These are phyloP conservation scores for Plasmodium cynomolgi DNA, from an alignment of 169 alveolate species.

Conservation along the genomic window DNA sequence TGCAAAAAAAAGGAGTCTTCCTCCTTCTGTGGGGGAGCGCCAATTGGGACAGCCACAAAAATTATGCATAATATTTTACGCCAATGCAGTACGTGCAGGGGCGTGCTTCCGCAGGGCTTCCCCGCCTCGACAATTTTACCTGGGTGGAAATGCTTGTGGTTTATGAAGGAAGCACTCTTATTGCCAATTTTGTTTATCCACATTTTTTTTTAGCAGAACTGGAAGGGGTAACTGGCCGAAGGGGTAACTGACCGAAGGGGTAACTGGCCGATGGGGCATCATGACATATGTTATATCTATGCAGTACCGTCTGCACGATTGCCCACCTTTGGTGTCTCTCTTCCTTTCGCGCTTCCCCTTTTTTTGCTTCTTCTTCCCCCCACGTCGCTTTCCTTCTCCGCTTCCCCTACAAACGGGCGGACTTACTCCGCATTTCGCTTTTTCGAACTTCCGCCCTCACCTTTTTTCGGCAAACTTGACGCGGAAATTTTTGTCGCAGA, in stretches of 20 bases:
- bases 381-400: too few relatives aligned
- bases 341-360: neutral
- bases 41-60: neutral
- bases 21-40: neutral
- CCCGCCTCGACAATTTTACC: conserved; percentile 76
- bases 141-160: conserved; percentile 96
- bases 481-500: neutral
- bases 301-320: neutral
- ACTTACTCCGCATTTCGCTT: neutral
- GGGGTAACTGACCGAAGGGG: neutral
- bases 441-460: neutral
- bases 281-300: neutral
- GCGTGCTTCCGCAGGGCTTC: neutral
- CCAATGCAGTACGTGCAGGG: neutral
- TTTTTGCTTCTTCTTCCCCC: neutral
- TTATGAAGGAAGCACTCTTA: conserved; percentile 92
- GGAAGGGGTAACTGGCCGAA: neutral
- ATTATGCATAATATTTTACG: neutral
- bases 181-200: conserved; percentile 93
- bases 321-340: neutral
- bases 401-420: neutral
- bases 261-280: neutral
- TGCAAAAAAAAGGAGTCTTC: neutral
- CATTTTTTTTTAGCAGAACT: conserved; percentile 77
- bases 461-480: neutral